A percentile compares a stretch with the other conserved stretches of the same genome.
phyloP scores from a whole-genome alignment of 805 yeast genomes.

The Metschnikowia dekortorum region DNA sequence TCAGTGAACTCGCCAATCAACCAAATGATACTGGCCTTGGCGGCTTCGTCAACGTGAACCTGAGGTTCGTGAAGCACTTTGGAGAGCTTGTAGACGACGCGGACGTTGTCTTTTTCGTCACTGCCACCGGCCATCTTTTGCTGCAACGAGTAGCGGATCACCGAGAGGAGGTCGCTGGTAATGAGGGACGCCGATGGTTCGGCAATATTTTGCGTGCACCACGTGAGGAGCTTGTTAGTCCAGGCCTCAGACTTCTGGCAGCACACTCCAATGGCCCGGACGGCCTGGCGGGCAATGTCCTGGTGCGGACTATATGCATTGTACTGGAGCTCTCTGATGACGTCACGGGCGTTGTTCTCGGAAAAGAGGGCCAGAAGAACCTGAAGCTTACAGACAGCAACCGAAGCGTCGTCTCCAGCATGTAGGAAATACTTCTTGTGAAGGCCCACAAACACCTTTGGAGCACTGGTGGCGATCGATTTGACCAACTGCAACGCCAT shows the following conservation, averaged over 20 bases:
- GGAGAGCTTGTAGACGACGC: constrained; percentile 50
- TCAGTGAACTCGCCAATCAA: constrained; percentile 75
- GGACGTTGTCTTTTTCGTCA: constrained; percentile 36
- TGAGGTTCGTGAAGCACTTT: constrained; percentile 6
- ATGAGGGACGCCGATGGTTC: constrained; percentile 20
- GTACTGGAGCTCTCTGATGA: constrained; percentile 62
- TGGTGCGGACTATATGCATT: constrained; percentile 33
- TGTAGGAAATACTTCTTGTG: constrained; percentile 50
- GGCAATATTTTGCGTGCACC: constrained; percentile 55
- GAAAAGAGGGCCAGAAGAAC: constrained; percentile 56
- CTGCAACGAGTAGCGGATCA: constrained; percentile 69
- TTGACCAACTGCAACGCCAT: constrained; percentile 45
- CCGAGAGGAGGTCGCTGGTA: constrained; percentile 64
- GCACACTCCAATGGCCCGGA: constrained; percentile 60
- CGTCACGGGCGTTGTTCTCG: constrained; percentile 46
- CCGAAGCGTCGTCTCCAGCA: constrained; percentile 46
- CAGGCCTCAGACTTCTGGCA: constrained; percentile 47
- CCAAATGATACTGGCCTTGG: constrained; percentile 87
- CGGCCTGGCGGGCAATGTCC: constrained; percentile 41
- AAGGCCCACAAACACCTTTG: constrained; percentile 25
- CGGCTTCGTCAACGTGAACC: constrained; percentile 33
- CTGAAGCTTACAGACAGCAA: constrained; percentile 52
- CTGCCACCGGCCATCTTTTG: constrained; percentile 27
- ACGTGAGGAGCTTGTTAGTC: constrained; percentile 51
- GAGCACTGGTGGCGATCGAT: constrained; percentile 8